Percentiles rank a stretch among this genome's conserved stretches.
Evolutionary conservation across 768 basidiomycete genomes (phyloP).

Genomic region (Gymnopilus junonius): DNA sequence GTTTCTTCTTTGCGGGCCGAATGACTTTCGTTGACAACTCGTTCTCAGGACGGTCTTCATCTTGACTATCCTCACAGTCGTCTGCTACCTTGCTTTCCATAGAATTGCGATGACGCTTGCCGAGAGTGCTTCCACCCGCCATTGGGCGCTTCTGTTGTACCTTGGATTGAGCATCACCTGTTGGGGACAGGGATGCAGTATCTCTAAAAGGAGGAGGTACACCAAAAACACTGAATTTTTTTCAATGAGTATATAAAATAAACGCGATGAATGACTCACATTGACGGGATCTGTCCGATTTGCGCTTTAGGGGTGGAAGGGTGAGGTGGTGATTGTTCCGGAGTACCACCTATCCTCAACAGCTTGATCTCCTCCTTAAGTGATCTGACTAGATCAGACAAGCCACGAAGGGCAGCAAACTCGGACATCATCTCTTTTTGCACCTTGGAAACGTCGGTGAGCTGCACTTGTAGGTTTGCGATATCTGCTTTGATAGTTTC

Average conservation of each 20-base stretch:
- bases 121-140: conserved; percentile 52
- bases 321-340: conserved; percentile 17
- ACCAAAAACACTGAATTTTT: conserved; percentile 25
- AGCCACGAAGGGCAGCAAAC: conserved; percentile 21
- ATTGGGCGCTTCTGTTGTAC: conserved; percentile 38
- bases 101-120: conserved; percentile 69
- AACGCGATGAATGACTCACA: conserved; percentile 18
- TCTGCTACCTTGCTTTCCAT: conserved; percentile 45
- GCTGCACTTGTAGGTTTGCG: conserved; percentile 18
- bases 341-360: conserved; percentile 12
- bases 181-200: conserved; percentile 1
- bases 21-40: conserved; percentile 42
- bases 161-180: conserved; percentile 9
- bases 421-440: conserved; percentile 23
- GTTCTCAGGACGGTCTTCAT: conserved; percentile 38
- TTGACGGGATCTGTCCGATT: conserved; percentile 12
- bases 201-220: conserved; percentile 21
- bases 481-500: conserved; percentile 29
- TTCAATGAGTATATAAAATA: not conserved
- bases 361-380: conserved; percentile 28
- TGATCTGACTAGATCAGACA: conserved; percentile 20
- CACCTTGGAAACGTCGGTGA: conserved; percentile 23
- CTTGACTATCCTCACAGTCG: conserved; percentile 46
- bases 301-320: conserved; percentile 30
- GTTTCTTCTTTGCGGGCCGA: conserved; percentile 58